A percentile compares a stretch with the other conserved stretches of the same genome.
phyloP scores from a whole-genome alignment of 1,139 yeast genomes.

The Yamadazyma taylorii region DNA sequence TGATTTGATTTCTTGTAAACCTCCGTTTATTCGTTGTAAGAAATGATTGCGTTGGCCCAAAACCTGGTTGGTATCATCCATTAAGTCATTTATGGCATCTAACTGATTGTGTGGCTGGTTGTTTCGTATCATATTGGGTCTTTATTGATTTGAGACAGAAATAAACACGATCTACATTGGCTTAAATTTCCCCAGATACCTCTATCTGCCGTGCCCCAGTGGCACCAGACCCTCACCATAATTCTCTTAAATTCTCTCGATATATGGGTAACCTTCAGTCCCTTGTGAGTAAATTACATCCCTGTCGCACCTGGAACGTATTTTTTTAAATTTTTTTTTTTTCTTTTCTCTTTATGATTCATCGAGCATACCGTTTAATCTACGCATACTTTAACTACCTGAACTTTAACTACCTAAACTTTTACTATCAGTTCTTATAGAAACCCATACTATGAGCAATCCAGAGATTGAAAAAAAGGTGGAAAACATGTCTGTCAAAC shows the following conservation, averaged over 20 bases:
- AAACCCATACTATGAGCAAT: conserved; percentile 1
- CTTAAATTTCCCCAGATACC: too few relatives aligned
- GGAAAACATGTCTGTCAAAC: conserved; percentile 34
- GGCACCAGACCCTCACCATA: too few relatives aligned
- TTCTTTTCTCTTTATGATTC: background rate
- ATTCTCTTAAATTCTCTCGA: too few relatives aligned
- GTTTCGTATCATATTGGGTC: too few relatives aligned
- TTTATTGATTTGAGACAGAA: too few relatives aligned
- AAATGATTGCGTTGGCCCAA: conserved; percentile 1
- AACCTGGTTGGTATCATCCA: conserved; percentile 6
- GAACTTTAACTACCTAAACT: background rate
- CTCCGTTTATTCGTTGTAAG: background rate
- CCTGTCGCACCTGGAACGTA: background rate
- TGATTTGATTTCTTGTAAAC: background rate
- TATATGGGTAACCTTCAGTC: too few relatives aligned
- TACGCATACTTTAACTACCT: too few relatives aligned
- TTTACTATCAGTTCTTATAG: background rate
- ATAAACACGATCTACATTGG: too few relatives aligned
- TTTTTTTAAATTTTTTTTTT: too few relatives aligned
- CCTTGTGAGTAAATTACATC: background rate
- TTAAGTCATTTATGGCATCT: background rate
- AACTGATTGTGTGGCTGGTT: background rate
- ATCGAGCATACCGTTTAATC: too few relatives aligned
- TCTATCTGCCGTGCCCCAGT: too few relatives aligned
- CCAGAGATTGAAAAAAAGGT: conserved; percentile 16